Evolutionary conservation across 1,284 basidiomycete genomes (phyloP).

Genomic region (Fomitopsis betulina): DNA sequence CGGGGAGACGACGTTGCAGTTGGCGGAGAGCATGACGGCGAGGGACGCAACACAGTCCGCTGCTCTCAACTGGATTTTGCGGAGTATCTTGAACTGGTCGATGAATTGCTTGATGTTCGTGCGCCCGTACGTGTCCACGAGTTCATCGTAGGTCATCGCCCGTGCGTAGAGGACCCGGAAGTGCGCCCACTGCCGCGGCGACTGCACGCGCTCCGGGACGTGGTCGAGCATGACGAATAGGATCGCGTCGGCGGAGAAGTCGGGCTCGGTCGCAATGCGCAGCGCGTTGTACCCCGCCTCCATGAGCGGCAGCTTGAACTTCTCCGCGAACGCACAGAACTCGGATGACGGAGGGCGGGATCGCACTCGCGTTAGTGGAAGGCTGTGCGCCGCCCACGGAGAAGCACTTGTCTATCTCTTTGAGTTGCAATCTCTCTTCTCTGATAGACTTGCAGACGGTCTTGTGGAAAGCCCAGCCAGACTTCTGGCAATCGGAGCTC

Average conservation of each 20-base stretch:
- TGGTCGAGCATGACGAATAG: background rate
- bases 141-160: background rate
- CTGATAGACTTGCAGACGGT: background rate
- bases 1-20: background rate
- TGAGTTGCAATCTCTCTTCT: background rate
- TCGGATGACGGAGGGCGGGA: background rate
- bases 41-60: background rate
- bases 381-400: background rate
- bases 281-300: background rate
- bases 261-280: background rate
- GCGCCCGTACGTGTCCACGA: background rate
- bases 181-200: background rate
- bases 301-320: slow-evolving; percentile 1
- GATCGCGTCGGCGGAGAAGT: background rate
- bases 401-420: background rate
- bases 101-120: background rate
- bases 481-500: background rate
- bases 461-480: background rate
- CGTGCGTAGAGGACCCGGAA: background rate
- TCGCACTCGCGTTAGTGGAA: background rate
- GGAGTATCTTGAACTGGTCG: background rate
- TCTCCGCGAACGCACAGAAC: background rate
- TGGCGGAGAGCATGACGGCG: background rate
- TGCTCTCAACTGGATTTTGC: background rate
- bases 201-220: background rate